phyloP scores from a whole-genome alignment of 441 rosid genomes.

The Erodium chrysanthum region DNA sequence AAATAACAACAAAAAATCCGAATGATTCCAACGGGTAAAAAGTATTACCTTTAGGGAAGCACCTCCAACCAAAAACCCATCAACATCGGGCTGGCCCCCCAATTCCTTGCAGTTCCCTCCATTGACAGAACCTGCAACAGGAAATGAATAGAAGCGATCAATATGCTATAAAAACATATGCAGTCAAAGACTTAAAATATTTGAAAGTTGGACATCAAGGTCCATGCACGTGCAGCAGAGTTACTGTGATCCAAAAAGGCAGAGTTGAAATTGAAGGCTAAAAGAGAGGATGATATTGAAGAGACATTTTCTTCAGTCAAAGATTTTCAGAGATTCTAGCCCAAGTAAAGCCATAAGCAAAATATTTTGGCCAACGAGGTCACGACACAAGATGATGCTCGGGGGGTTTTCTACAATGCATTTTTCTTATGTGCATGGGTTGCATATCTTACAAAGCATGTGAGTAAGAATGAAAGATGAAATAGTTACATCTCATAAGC shows the following conservation, averaged over 20 bases:
- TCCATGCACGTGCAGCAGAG: not conserved
- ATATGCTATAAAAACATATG: not conserved
- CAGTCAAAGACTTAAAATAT: not conserved
- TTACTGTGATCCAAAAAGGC: not conserved
- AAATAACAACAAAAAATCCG: not conserved
- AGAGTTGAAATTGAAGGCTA: not conserved
- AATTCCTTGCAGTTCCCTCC: constrained; percentile 58
- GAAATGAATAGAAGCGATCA: not conserved
- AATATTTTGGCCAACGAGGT: not conserved
- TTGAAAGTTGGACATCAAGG: not conserved
- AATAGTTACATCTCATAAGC: not conserved
- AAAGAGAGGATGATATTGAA: not conserved
- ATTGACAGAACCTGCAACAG: constrained; percentile 49
- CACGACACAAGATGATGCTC: not conserved
- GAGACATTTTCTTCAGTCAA: not conserved
- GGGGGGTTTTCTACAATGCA: not conserved
- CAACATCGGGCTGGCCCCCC: constrained; percentile 50
- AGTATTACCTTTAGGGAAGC: constrained; percentile 55
- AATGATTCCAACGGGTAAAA: not conserved
- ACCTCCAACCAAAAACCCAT: constrained; percentile 73
- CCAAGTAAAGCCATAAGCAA: not conserved
- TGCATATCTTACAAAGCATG: not conserved
- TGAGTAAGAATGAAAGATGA: not conserved
- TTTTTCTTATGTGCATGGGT: not conserved
- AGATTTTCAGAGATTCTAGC: not conserved